phyloP scores from a whole-genome alignment of 139 green algal genomes.

The Picochlorum sp. region DNA sequence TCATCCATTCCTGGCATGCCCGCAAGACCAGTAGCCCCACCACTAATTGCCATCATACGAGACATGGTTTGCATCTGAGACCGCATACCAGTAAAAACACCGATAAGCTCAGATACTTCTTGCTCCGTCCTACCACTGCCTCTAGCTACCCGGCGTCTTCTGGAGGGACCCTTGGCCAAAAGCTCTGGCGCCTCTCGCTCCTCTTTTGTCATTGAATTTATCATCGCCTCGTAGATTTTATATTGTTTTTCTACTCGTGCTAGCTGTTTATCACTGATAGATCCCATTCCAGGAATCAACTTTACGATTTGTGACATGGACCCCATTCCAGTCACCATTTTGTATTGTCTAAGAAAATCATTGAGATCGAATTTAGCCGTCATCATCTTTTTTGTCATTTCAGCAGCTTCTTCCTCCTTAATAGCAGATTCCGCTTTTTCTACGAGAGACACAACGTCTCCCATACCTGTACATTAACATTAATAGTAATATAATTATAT shows the following conservation, averaged over 20 bases:
- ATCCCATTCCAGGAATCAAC: constrained; percentile 84
- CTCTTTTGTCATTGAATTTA: constrained; percentile 72
- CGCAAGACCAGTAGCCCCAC: constrained; percentile 20
- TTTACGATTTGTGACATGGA: constrained; percentile 76
- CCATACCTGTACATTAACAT: too few species aligned
- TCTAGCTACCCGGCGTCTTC: constrained; percentile 29
- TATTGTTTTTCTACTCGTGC: constrained; percentile 56
- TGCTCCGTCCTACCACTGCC: constrained; percentile 46
- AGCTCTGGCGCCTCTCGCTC: constrained; percentile 79
- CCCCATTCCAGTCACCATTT: constrained; percentile 90
- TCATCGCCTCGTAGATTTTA: constrained; percentile 69
- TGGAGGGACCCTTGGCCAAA: constrained; percentile 50
- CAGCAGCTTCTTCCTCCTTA: constrained; percentile 72
- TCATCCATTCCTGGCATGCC: constrained; percentile 47
- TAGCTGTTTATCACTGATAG: constrained; percentile 83
- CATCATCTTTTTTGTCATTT: not conserved
- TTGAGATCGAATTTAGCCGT: constrained; percentile 96
- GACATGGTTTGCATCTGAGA: constrained; percentile 56
- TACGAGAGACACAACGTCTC: constrained; percentile 91
- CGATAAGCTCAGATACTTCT: constrained; percentile 64
- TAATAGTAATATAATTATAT: not conserved
- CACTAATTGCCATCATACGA: constrained; percentile 58
- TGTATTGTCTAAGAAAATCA: constrained; percentile 93
- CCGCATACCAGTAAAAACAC: constrained; percentile 67
- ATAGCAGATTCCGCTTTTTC: constrained; percentile 83